Percentiles rank a stretch among this genome's conserved stretches.
phyloP scores from a whole-genome alignment of 1,284 basidiomycete species.

The Apiotrichum domesticum region DNA sequence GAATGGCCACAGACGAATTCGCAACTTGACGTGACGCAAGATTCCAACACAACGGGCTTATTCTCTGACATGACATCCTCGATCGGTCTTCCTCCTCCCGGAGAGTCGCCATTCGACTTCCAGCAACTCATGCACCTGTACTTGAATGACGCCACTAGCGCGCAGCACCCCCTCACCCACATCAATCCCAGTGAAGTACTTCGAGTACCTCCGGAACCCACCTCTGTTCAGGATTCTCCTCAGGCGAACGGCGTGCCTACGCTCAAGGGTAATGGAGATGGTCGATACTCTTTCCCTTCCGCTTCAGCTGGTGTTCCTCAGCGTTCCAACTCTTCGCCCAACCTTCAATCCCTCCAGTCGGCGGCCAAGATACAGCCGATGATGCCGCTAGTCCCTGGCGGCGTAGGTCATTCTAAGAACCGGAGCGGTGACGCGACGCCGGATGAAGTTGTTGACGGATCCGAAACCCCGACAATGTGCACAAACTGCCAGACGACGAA shows the following conservation, averaged over 20 bases:
- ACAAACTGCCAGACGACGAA: slow-evolving; percentile 94
- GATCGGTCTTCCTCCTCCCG: not conserved
- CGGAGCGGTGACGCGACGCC: slow-evolving; percentile 10
- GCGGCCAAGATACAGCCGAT: slow-evolving; percentile 4
- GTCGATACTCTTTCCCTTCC: not conserved
- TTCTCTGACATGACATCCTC: slow-evolving; percentile 5
- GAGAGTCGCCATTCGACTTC: slow-evolving; percentile 42
- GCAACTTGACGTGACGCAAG: slow-evolving; percentile 2
- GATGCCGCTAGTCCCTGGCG: not conserved
- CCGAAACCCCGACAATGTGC: slow-evolving; percentile 71
- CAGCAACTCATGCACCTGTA: slow-evolving; percentile 48
- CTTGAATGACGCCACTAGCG: slow-evolving; percentile 34
- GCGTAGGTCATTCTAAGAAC: not conserved
- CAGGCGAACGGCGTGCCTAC: slow-evolving; percentile 16
- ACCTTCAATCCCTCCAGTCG: slow-evolving; percentile 30
- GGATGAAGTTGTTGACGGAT: slow-evolving; percentile 2
- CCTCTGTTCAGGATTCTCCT: slow-evolving; percentile 22
- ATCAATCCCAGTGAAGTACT: slow-evolving; percentile 82
- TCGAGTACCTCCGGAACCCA: slow-evolving; percentile 33
- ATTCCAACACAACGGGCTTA: slow-evolving; percentile 4
- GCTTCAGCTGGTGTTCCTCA: not conserved
- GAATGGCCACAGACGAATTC: not conserved
- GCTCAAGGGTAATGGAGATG: slow-evolving; percentile 24
- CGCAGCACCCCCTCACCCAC: slow-evolving; percentile 60
- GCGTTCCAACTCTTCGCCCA: slow-evolving; percentile 43